Evolutionary conservation across 202 grass and related monocot genomes (phyloP).

Genomic region (Digitaria exilis): DNA sequence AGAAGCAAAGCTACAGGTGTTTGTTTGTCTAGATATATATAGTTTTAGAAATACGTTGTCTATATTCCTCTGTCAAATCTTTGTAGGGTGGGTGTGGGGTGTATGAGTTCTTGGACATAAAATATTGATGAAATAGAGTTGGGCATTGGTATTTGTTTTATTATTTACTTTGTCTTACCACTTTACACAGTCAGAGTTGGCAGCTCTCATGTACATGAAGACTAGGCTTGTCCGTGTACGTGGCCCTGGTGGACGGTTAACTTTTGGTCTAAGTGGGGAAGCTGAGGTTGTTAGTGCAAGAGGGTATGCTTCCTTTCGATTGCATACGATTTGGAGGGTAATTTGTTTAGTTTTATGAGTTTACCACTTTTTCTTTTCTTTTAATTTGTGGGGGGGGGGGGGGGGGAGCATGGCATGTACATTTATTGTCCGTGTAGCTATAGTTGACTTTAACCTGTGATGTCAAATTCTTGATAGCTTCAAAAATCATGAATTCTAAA

Average conservation of each 20-base stretch:
- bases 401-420: background rate
- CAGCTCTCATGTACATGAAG: slow-evolving; percentile 96
- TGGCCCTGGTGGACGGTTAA: slow-evolving; percentile 76
- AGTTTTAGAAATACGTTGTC: too few relatives aligned
- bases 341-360: slow-evolving; percentile 25
- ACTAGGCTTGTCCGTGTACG: slow-evolving; percentile 95
- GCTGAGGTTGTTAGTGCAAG: slow-evolving; percentile 98
- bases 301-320: slow-evolving; percentile 59
- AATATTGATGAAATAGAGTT: slow-evolving; percentile 34
- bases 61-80: slow-evolving; percentile 20
- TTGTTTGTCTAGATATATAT: slow-evolving; percentile 16
- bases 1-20: slow-evolving; percentile 96
- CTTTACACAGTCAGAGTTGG: slow-evolving; percentile 79
- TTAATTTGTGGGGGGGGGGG: background rate
- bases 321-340: background rate
- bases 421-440: background rate
- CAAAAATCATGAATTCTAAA: background rate
- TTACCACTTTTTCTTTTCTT: background rate
- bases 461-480: slow-evolving; percentile 1
- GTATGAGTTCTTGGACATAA: slow-evolving; percentile 7
- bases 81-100: background rate
- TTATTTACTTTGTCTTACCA: slow-evolving; percentile 31
- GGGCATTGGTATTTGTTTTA: slow-evolving; percentile 22
- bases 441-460: background rate
- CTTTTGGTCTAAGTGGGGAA: slow-evolving; percentile 87